A percentile compares a stretch with the other conserved stretches of the same genome.
Evolutionary conservation across 306 rosid genomes (phyloP).

Genomic region (Quercus rubra): DNA sequence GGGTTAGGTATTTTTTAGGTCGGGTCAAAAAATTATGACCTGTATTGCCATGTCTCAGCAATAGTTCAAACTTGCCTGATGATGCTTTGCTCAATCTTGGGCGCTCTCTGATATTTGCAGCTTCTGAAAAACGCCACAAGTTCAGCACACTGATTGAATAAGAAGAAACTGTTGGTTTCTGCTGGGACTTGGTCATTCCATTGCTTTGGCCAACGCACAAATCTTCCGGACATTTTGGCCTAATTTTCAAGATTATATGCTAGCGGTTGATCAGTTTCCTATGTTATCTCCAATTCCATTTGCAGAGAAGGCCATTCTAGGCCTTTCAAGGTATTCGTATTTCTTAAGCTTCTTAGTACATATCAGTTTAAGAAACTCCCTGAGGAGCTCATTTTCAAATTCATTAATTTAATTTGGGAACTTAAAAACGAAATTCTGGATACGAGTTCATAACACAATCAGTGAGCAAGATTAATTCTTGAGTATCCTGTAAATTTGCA

Average conservation of each 20-base stretch:
- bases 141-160: conserved; percentile 86
- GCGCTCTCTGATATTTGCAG: conserved; percentile 66
- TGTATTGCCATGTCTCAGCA: conserved; percentile 23
- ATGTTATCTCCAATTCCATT: conserved; percentile 82
- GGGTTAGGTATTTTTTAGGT: too few relatives aligned
- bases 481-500: conserved; percentile 73
- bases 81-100: conserved; percentile 70
- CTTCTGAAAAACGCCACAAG: conserved; percentile 94
- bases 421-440: conserved; percentile 79
- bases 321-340: conserved; percentile 53
- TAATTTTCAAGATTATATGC: conserved; percentile 59
- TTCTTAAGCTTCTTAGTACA: conserved; percentile 47
- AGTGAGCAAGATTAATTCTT: conserved; percentile 41
- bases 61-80: conserved; percentile 55
- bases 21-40: too few relatives aligned
- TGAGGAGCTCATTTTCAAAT: conserved; percentile 80
- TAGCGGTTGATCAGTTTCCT: conserved; percentile 75
- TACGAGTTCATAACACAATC: conserved; percentile 54
- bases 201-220: conserved; percentile 48
- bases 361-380: conserved; percentile 47
- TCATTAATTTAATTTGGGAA: conserved; percentile 84
- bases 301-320: conserved; percentile 64
- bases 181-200: conserved; percentile 80
- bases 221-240: conserved; percentile 76
- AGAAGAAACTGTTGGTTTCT: conserved; percentile 85